Conservation (phyloP, 2,329 filamentous ascomycete species). For the Shiraia bambusicola region DNA sequence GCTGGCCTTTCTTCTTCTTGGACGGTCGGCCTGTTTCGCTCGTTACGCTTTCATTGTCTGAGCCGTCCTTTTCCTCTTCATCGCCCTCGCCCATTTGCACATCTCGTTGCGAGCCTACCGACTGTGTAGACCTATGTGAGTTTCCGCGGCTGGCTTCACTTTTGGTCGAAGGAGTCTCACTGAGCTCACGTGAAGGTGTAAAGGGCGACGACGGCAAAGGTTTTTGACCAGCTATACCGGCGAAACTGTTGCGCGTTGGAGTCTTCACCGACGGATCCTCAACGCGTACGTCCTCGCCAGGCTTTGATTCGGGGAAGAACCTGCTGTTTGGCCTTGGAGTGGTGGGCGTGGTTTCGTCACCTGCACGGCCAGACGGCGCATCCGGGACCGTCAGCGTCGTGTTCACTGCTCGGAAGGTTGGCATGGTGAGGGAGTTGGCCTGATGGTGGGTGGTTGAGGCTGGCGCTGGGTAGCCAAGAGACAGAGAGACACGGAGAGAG, state of each 20-base stretch:
- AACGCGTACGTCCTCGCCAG: conserved; percentile 36
- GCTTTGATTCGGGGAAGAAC: conserved; percentile 44
- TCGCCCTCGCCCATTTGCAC: conserved; percentile 76
- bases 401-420: conserved; percentile 64
- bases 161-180: conserved; percentile 36
- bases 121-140: conserved; percentile 63
- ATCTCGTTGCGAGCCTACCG: conserved; percentile 66
- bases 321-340: conserved; percentile 53
- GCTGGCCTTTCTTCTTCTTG: conserved; percentile 95
- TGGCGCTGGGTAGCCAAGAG: too few relatives aligned
- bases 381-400: conserved; percentile 52
- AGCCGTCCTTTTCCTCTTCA: conserved; percentile 58
- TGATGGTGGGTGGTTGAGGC: conserved; percentile 9
- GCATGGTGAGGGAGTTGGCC: conserved; percentile 46
- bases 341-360: conserved; percentile 58
- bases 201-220: conserved; percentile 49
- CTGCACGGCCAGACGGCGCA: conserved; percentile 46
- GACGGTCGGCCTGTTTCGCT: conserved; percentile 69
- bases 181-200: conserved; percentile 50
- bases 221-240: conserved; percentile 49
- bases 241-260: conserved; percentile 61
- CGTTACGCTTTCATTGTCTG: conserved; percentile 53
- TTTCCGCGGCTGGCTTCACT: conserved; percentile 54
- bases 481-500: too few relatives aligned
- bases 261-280: conserved; percentile 56